phyloP scores from a whole-genome alignment of 176 grass and related monocot genomes.

The Rhynchospora breviuscula region DNA sequence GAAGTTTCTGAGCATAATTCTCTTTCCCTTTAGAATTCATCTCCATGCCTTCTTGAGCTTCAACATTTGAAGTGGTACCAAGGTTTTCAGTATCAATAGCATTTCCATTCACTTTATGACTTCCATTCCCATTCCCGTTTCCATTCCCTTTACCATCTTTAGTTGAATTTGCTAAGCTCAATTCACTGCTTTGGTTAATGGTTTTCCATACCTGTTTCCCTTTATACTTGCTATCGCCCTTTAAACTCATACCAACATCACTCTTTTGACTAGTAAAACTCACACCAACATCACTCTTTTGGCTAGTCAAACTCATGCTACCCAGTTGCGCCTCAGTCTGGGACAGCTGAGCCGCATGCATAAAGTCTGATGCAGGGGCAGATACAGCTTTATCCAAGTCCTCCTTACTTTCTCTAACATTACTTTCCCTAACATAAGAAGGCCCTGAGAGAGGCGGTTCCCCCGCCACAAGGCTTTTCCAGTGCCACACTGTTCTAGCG shows the following conservation, averaged over 20 bases:
- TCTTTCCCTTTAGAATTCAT: conserved; percentile 14
- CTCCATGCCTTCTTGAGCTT: conserved; percentile 35
- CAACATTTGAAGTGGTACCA: conserved; percentile 33
- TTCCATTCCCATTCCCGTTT: conserved; percentile 31
- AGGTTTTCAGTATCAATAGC: conserved; percentile 28
- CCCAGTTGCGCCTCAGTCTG: conserved; percentile 32
- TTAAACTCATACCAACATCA: conserved; percentile 35
- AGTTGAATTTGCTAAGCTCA: neutral
- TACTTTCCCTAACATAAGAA: conserved; percentile 55
- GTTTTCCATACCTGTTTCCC: conserved; percentile 39
- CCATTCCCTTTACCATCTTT: conserved; percentile 33
- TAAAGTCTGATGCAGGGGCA: conserved; percentile 34
- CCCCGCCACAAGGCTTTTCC: conserved; percentile 75
- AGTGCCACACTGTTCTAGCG: conserved; percentile 80
- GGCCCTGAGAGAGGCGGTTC: conserved; percentile 57
- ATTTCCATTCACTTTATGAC: conserved; percentile 31
- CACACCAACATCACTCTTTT: conserved; percentile 32
- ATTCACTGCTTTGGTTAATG: conserved; percentile 19
- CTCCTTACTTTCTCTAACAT: conserved; percentile 30
- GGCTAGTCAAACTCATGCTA: conserved; percentile 24
- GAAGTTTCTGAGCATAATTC: conserved; percentile 6
- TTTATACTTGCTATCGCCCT: conserved; percentile 49
- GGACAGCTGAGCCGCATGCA: conserved; percentile 24
- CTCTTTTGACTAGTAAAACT: conserved; percentile 39
- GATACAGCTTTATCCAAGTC: conserved; percentile 28